Percentiles rank a stretch among this genome's conserved stretches.
Conservation (phyloP, 768 basidiomycete species). For the Rhodotorula sphaerocarpa region DNA sequence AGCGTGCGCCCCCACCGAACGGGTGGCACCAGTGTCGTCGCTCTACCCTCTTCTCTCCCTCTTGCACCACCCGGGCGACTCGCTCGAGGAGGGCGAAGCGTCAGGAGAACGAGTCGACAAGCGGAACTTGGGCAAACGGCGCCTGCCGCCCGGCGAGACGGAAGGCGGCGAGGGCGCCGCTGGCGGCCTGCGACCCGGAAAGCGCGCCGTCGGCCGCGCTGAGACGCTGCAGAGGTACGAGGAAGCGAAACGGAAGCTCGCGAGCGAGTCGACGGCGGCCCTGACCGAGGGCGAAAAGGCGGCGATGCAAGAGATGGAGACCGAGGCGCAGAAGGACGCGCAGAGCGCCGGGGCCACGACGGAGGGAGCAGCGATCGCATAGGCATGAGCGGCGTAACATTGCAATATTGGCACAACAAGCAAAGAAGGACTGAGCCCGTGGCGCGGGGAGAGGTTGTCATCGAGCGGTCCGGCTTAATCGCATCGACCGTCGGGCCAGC, state of each 20-base stretch:
- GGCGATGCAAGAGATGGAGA: slow-evolving; percentile 6
- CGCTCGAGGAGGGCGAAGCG: background rate
- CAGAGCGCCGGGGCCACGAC: background rate
- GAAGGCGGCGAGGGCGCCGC: too few species aligned
- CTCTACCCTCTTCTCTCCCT: slow-evolving; percentile 31
- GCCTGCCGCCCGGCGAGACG: too few species aligned
- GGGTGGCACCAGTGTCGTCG: background rate
- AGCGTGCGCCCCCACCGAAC: background rate
- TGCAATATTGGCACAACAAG: background rate
- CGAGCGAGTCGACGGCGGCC: background rate
- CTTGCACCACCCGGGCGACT: slow-evolving; percentile 32
- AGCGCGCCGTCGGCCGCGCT: slow-evolving; percentile 18
- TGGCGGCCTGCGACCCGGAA: slow-evolving; percentile 1
- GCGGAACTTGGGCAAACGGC: too few species aligned
- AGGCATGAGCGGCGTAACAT: background rate
- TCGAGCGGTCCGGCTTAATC: too few species aligned
- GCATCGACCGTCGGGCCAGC: slow-evolving; percentile 76
- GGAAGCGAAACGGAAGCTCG: slow-evolving; percentile 22
- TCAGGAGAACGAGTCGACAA: background rate
- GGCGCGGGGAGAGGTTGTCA: too few species aligned
- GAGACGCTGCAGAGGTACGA: slow-evolving; percentile 25
- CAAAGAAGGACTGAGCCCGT: background rate
- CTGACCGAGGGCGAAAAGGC: slow-evolving; percentile 14
- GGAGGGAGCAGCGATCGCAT: slow-evolving; percentile 1
- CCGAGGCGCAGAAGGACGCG: background rate